Evolutionary conservation across 495 filamentous ascomycete genomes (phyloP), one percentile per base, ranked within the genome.

Genomic region (Neurospora sp.): DNA sequence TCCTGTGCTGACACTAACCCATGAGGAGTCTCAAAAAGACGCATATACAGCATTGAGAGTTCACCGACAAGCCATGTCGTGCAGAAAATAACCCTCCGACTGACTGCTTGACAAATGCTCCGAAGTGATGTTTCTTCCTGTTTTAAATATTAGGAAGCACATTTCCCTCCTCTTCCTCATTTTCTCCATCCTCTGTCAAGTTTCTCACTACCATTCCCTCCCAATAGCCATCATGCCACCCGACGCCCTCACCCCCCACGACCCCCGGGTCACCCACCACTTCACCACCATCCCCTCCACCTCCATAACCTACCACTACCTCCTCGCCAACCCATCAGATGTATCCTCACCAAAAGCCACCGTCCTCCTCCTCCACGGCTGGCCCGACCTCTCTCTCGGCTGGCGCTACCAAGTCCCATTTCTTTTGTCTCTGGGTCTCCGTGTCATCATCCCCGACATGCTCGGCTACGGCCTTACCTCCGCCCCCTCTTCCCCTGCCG

Each of bases 341-440:
- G n/a, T n/a, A n/a, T n/a, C n/a, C n/a, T n/a, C n/a, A 60, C 54
- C 54, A 37, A 18, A 6, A 7, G 27, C 23, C 54, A 35, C 54
- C 27, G 54, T 66, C 54, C 54, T 66, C 54, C 54, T 66, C 27
- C 54, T 66, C 54, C 54, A 66, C 27, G 54, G 54, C 27, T 66
- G 72, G 72, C 92, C 80, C 7, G 92, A 95, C 80, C 77, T 91
- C 41, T 87, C 90, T 5, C 86, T 92, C 74, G 92, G 89, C 77
- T 96, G 93, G 92, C 90, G 93, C 62, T 91, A 92, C 77, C 93
- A 95, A 75, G 92, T 96, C 74, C 92, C 93, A 2, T 79, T 87
- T 79, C 84, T 96, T 4, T 75, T 91, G 3, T 81, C 89, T 9
- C 84, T 89, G 75, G 90, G 89, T 4, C 86, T 93, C 70, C 85